Base-by-base conservation (phyloP, 2,329 filamentous ascomycete genomes). In the Aspergillus sp. region DNA sequence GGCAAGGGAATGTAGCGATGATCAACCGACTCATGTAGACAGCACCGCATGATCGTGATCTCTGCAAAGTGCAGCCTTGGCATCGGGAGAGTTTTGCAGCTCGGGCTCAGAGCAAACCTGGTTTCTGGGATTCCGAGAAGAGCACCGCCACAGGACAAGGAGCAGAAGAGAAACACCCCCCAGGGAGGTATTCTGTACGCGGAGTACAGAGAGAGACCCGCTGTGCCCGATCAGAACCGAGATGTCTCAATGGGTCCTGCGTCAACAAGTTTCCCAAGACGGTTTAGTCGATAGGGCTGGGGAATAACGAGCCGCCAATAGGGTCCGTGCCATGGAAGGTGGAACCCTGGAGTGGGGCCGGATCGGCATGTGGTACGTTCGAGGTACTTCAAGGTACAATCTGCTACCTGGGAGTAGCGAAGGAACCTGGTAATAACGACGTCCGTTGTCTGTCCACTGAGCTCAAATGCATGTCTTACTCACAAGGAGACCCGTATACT, bases 111-210 rank as follows among this genome's bases (percentile, higher is more conserved):
- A 11, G 47, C 22, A 19, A 54, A 50, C 56, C 56, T n/a, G 56
- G 56, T 58, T 49, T 50, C 56, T 56, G 56, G 56, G 53, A 58
- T 51, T 22, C 26, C 22, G 32, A 47, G 46, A 38, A 30, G 49
- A 19, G 41, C 36, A 20, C 36, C 13, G 26, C n/a, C 20, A 47
- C 40, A 32, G 2, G 22, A 24, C 22, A 24, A n/a, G n/a, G 22
- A 22, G 22, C 22, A 22, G 22, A 22, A 22, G 22, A 22, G 22
- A 7, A 22, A 22, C n/a, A n/a, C n/a, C n/a, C n/a, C n/a, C n/a
- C 22, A 22, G 22, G 7, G 22, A 22, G 22, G 22, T 22, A 22
- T 7, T 6, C 22, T 7, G 22, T 22, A 4, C 22, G 22, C n/a
- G n/a, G n/a, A n/a, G n/a, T 22, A 22, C 22, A 22, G 2, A 22